Percentiles rank a stretch among this genome's conserved stretches.
Evolutionary conservation across 2,329 filamentous ascomycete genomes (phyloP).

Genomic region (Trichoderma aggressivum): DNA sequence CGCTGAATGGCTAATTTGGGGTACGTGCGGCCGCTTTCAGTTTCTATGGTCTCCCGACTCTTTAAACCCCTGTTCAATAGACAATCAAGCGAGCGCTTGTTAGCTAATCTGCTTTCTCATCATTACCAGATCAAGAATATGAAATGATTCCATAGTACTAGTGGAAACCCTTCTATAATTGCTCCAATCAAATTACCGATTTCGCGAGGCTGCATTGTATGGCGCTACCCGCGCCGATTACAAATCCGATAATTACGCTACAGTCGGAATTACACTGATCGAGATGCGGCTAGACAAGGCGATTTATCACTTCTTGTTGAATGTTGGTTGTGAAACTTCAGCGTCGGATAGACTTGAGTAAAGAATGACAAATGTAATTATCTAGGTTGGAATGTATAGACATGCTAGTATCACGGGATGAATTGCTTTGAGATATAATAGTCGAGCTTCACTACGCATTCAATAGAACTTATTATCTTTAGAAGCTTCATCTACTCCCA

Average conservation of each 20-base stretch:
- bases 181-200: neutral
- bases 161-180: neutral
- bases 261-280: neutral
- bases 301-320: neutral
- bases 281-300: neutral
- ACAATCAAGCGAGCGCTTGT: neutral
- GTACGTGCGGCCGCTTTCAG: neutral
- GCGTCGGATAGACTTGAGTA: neutral
- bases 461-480: neutral
- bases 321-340: neutral
- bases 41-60: neutral
- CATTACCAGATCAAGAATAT: neutral
- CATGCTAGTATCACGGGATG: neutral
- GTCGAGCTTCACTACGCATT: neutral
- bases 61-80: neutral
- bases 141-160: constrained; percentile 5
- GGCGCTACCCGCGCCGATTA: neutral
- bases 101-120: constrained; percentile 1
- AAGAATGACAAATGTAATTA: neutral
- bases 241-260: neutral
- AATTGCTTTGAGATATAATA: neutral
- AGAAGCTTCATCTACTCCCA: neutral
- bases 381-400: neutral
- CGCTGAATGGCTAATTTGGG: neutral
- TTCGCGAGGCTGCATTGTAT: neutral